A percentile compares a stretch with the other conserved stretches of the same genome.
Conservation (phyloP, 176 grass and related monocot genomes). For the Triticum timopheevii region DNA sequence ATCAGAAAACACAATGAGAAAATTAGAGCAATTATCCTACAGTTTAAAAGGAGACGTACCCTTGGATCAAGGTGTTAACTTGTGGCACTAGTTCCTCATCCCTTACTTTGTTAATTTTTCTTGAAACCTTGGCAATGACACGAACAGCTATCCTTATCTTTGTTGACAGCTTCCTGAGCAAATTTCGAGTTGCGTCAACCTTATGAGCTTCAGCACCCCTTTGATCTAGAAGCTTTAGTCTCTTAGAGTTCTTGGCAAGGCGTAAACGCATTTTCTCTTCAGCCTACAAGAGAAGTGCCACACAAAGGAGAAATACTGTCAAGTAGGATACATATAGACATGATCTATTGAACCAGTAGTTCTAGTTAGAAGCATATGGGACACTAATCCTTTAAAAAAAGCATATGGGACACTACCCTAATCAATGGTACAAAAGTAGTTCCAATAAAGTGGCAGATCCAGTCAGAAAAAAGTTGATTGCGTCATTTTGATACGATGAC, state of each 20-base stretch:
- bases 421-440: neutral
- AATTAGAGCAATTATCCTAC: neutral
- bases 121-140: slow-evolving; percentile 75
- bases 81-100: slow-evolving; percentile 83
- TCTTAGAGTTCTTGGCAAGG: slow-evolving; percentile 63
- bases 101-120: slow-evolving; percentile 76
- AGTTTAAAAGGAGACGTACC: slow-evolving; percentile 51
- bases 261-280: slow-evolving; percentile 91
- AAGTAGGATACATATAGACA: neutral
- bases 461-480: neutral
- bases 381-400: neutral
- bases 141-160: slow-evolving; percentile 77
- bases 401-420: neutral
- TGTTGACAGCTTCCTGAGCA: slow-evolving; percentile 69
- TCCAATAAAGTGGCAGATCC: neutral
- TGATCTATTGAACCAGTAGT: neutral
- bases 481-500: neutral
- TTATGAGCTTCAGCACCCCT: slow-evolving; percentile 65
- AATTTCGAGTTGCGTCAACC: slow-evolving; percentile 62
- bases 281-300: slow-evolving; percentile 36
- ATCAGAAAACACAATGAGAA: neutral
- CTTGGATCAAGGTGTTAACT: slow-evolving; percentile 62
- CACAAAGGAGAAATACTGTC: neutral
- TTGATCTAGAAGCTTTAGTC: slow-evolving; percentile 63
- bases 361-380: neutral